phyloP scores from a whole-genome alignment of 495 filamentous ascomycete genomes.

The Lasiosphaeria ovina region DNA sequence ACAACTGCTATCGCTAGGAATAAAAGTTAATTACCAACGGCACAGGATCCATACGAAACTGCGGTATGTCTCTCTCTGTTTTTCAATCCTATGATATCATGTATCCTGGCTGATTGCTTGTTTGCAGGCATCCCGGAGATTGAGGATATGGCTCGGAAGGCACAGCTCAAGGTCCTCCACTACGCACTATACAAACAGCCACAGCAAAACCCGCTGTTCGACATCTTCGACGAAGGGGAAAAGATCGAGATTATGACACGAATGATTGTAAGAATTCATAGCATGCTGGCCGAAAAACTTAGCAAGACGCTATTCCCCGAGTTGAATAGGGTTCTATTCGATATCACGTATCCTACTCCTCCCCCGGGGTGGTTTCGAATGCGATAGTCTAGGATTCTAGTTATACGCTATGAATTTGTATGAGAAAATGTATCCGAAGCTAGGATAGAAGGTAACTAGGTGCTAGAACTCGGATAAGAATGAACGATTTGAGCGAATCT shows the following conservation, averaged over 20 bases:
- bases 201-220: neutral
- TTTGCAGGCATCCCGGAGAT: conserved; percentile 17
- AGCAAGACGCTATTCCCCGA: too few relatives aligned
- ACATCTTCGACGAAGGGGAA: conserved; percentile 3
- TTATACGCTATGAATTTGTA: too few relatives aligned
- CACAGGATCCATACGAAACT: conserved; percentile 14
- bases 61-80: conserved; percentile 7
- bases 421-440: too few relatives aligned
- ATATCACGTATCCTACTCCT: conserved; percentile 26
- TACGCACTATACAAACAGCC: too few relatives aligned
- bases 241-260: conserved; percentile 11
- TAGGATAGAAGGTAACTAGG: too few relatives aligned
- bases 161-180: conserved; percentile 3
- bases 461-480: too few relatives aligned
- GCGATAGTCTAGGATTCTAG: too few relatives aligned
- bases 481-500: too few relatives aligned
- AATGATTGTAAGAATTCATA: conserved; percentile 4
- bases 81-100: too few relatives aligned
- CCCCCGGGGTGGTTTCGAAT: conserved; percentile 7
- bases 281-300: neutral
- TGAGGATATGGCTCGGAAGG: neutral
- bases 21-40: neutral
- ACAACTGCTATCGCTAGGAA: neutral
- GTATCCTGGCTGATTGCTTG: too few relatives aligned
- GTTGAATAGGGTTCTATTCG: conserved; percentile 26